Evolutionary conservation across 2,329 filamentous ascomycete genomes (phyloP).

Genomic region (Phyllosticta paracitricarpa): DNA sequence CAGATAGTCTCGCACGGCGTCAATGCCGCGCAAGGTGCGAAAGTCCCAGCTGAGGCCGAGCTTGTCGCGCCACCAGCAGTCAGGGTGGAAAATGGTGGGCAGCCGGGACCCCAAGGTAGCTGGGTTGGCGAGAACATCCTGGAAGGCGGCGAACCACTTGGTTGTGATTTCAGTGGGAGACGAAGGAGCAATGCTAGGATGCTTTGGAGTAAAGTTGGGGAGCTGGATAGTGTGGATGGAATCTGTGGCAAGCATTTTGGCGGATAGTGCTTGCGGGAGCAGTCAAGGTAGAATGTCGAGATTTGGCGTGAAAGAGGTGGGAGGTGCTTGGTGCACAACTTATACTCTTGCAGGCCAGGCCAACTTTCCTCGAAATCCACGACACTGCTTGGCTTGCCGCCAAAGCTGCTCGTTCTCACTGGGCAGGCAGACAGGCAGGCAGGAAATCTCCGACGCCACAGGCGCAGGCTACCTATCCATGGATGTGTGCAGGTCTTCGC

Average conservation of each 20-base stretch:
- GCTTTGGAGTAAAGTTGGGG: slow-evolving; percentile 17
- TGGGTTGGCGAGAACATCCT: slow-evolving; percentile 14
- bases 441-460: neutral
- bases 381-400: neutral
- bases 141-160: slow-evolving; percentile 21
- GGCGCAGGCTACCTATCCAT: neutral
- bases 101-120: slow-evolving; percentile 14
- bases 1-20: slow-evolving; percentile 33
- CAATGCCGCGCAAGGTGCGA: slow-evolving; percentile 39
- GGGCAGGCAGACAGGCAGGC: too few relatives aligned
- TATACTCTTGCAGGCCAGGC: neutral
- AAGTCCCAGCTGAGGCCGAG: slow-evolving; percentile 48
- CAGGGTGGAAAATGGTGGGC: slow-evolving; percentile 29
- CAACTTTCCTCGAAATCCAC: neutral
- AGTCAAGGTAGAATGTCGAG: neutral
- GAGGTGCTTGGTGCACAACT: neutral
- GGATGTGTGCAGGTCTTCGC: too few relatives aligned
- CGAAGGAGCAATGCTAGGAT: slow-evolving; percentile 2
- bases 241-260: slow-evolving; percentile 15
- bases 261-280: neutral
- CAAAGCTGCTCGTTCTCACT: neutral
- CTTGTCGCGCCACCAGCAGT: slow-evolving; percentile 51
- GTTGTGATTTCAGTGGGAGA: slow-evolving; percentile 18
- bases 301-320: neutral
- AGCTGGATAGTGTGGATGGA: slow-evolving; percentile 20